A percentile compares a stretch with the other conserved stretches of the same genome.
Evolutionary conservation across 208 protist genomes (phyloP).

Genomic region (Tritrichomonas musculus): DNA sequence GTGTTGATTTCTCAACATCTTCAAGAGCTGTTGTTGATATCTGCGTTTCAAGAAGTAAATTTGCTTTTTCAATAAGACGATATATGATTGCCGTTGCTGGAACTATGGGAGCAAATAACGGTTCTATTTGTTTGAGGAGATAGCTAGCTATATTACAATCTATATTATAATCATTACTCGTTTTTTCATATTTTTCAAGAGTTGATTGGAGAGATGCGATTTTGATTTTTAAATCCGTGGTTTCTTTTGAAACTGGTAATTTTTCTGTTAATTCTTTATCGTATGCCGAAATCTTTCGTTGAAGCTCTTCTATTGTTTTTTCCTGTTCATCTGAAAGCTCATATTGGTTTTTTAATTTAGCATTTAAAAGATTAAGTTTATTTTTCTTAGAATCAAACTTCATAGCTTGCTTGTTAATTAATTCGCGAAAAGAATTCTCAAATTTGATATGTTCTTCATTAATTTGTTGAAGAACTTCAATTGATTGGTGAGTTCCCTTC

Average conservation of each 20-base stretch:
- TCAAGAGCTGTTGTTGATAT: no score
- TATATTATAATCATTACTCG: no score
- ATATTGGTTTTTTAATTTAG: neutral
- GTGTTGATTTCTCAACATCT: no score
- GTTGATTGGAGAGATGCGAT: neutral
- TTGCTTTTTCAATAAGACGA: no score
- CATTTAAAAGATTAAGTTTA: neutral
- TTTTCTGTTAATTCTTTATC: neutral
- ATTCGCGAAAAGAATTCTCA: neutral
- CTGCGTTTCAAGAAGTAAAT: no score
- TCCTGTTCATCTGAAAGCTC: neutral
- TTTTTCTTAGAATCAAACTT: neutral
- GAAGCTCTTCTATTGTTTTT: neutral
- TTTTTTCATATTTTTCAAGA: neutral
- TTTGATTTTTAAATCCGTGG: neutral
- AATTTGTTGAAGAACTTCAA: neutral
- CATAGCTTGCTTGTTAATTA: neutral
- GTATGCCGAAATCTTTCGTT: neutral
- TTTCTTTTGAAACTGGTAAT: neutral
- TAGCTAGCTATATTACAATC: no score
- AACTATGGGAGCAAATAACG: no score
- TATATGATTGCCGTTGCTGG: no score
- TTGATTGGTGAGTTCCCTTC: neutral
- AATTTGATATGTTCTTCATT: neutral
- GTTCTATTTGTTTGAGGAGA: no score